Evolutionary conservation across 2,329 filamentous ascomycete genomes (phyloP), one percentile per base, ranked within the genome.

Genomic region (Aplosporella prunicola): DNA sequence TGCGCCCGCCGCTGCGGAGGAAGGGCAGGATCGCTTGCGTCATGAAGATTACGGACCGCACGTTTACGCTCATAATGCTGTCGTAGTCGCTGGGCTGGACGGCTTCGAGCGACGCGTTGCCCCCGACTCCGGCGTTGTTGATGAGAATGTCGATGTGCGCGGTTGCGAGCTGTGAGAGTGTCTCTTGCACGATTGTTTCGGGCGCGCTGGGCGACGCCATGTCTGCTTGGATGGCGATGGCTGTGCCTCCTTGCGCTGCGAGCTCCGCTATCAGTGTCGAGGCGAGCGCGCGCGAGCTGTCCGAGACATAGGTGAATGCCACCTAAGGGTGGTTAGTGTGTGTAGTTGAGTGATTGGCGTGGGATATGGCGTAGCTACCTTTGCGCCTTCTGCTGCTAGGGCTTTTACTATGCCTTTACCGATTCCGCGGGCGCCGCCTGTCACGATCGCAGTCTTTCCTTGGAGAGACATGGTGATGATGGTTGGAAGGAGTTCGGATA

Each of bases 161-260:
- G 17, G 30, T 20, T 5, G 30, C 6, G 17, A 20, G 17, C 11
- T 11, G 50, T 56, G 34, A 45, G 43, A 32, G 53, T 35, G 2
- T 60, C 9, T 53, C 55, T 13, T 47, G 42, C n/a, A 66, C 56
- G 26, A 64, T 62, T 34, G 55, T 51, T n/a, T 51, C 48, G 0
- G 56, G 53, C 2, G 59, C 50, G 25, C 52, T 51, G 10, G 53
- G 25, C 5, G 54, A 38, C 17, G 48, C 48, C 5, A 67, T 56
- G 39, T 68, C 56, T 27, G 56, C 60, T 13, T 48, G 45, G 29
- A 58, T 60, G 10, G 58, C 58, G 27, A 35, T 31, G 29, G 29
- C 29, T 31, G 17, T 20, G 29, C 6, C 20, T 20, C 29, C 29
- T 18, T 14, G 29, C 10, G 5, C 22, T 17, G 5, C 11, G 11